Evolutionary conservation across 1,139 yeast species (phyloP), one percentile per base, ranked within the genome.

Genomic region (Cylindricascospora bacillispora): DNA sequence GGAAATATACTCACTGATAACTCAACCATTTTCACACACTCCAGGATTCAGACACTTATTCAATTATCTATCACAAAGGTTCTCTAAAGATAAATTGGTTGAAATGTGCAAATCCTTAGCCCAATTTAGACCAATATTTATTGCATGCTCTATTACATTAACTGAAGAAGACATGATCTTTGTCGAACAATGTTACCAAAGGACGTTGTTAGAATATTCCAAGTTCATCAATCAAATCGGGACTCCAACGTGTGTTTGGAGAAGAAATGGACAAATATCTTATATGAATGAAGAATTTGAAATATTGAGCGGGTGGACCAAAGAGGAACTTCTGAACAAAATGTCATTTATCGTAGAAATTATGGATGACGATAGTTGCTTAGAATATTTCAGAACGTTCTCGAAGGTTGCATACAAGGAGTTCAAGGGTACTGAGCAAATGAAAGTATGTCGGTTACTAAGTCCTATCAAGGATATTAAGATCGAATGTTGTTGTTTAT

Each of bases 101-200:
- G 70, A 76, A 35, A 79, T 89, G 74, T 89, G 94, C 3, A 77
- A 79, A 45, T 73, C 82, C 7, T 80, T 89, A 77, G 93, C 95
- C 0, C 73, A 75, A 28, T 85, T 85, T 47, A 61, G 97, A 38
- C 95, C 97, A 1, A 73, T 85, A 6, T 86, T 86, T 51, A 85
- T 86, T 43, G 95, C 95, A 1, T 80, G 93, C 46, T 82, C 94
- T 19, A 79, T 82, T 44, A 75, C 92, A 3, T 58, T 89, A 26
- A 81, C 85, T 35, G 93, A 82, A 42, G 93, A 82, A 29, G 98
- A 89, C 52, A 62, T 86, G 49, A 80, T 86, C 5, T 89, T 89
- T 47, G 85, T 89, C 82, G 98, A 89, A 48, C 93, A 86, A 57
- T 82, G 95, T 45, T 86, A 86, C 58, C 97, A 89, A 53, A 60